Evolutionary conservation across 2,329 filamentous ascomycete genomes (phyloP).

Genomic region (Dichotomopilus funicola): DNA sequence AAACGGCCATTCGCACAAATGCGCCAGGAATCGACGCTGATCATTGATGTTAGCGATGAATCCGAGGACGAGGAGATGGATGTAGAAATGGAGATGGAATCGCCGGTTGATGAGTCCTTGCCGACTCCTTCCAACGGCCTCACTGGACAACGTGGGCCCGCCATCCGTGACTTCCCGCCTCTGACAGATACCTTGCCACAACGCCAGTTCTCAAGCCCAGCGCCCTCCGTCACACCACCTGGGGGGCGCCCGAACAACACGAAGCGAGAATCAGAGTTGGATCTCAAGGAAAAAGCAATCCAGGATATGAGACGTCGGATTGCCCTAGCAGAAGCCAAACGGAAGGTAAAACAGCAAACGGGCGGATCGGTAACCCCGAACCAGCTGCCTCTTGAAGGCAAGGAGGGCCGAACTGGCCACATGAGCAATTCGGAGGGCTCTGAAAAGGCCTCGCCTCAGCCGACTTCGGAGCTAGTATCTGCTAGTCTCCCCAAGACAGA

Average conservation of each 20-base stretch:
- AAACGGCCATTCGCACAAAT: slow-evolving; percentile 60
- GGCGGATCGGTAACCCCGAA: slow-evolving; percentile 27
- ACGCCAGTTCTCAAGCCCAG: slow-evolving; percentile 37
- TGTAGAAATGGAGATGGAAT: slow-evolving; percentile 64
- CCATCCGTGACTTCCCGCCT: slow-evolving; percentile 41
- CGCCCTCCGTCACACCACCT: slow-evolving; percentile 34
- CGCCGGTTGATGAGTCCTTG: slow-evolving; percentile 39
- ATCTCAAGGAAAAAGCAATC: slow-evolving; percentile 51
- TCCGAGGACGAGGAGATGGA: slow-evolving; percentile 56
- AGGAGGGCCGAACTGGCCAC: slow-evolving; percentile 19
- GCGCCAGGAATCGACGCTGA: slow-evolving; percentile 54
- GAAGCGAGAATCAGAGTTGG: slow-evolving; percentile 36
- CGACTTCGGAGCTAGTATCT: slow-evolving; percentile 22
- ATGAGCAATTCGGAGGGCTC: slow-evolving; percentile 18
- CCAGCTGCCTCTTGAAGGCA: slow-evolving; percentile 21
- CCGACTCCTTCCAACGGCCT: slow-evolving; percentile 29
- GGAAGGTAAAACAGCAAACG: slow-evolving; percentile 35
- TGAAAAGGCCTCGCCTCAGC: slow-evolving; percentile 23
- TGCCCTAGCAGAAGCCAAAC: slow-evolving; percentile 52
- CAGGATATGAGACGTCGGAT: slow-evolving; percentile 54
- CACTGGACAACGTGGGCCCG: slow-evolving; percentile 30
- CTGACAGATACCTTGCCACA: slow-evolving; percentile 33
- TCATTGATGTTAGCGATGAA: slow-evolving; percentile 80
- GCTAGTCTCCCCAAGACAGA: slow-evolving; percentile 25
- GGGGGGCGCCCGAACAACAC: slow-evolving; percentile 30